A percentile compares a stretch with the other conserved stretches of the same genome.
These are phyloP conservation scores for Naegleria gruberi DNA, from an alignment of 208 protist genomes.

Conservation along the genomic window DNA sequence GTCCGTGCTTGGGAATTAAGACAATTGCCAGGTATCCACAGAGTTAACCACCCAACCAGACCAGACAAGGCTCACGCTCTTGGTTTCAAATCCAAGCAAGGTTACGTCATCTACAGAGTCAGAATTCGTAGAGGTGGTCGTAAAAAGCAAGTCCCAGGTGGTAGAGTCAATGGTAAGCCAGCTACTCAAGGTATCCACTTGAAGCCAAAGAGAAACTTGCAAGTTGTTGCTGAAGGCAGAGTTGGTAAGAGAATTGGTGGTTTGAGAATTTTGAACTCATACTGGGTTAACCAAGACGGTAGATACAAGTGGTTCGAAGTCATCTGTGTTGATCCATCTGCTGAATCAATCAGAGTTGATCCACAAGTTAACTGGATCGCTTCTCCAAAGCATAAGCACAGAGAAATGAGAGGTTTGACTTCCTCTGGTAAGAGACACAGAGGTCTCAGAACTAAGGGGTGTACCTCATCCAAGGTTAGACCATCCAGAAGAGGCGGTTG, in stretches of 20 bases:
- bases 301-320: slow-evolving; percentile 97
- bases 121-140: slow-evolving; percentile 95
- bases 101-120: slow-evolving; percentile 97
- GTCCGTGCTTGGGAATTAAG: slow-evolving; percentile 98
- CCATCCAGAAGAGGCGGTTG: slow-evolving; percentile 89
- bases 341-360: slow-evolving; percentile 94
- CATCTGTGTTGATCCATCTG: slow-evolving; percentile 96
- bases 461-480: slow-evolving; percentile 83
- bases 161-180: slow-evolving; percentile 98
- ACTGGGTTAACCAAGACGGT: slow-evolving; percentile 96
- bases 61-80: slow-evolving; percentile 98
- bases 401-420: slow-evolving; percentile 96
- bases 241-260: slow-evolving; percentile 86
- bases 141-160: slow-evolving; percentile 91
- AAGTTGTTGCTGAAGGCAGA: slow-evolving; percentile 90
- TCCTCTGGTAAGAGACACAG: slow-evolving; percentile 88
- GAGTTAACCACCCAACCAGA: slow-evolving; percentile 88
- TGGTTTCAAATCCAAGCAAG: slow-evolving; percentile 99
- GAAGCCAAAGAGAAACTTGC: slow-evolving; percentile 90
- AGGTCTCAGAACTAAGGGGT: slow-evolving; percentile 89
- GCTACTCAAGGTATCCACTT: slow-evolving; percentile 90
- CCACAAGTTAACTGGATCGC: slow-evolving; percentile 99
- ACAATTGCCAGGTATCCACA: slow-evolving; percentile 73
- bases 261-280: slow-evolving; percentile 99
- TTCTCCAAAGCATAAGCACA: slow-evolving; percentile 89